Evolutionary conservation across 192 early-diverging fungal species (phyloP), one percentile per base, ranked within the genome.

Genomic region (Coemansia sp.): DNA sequence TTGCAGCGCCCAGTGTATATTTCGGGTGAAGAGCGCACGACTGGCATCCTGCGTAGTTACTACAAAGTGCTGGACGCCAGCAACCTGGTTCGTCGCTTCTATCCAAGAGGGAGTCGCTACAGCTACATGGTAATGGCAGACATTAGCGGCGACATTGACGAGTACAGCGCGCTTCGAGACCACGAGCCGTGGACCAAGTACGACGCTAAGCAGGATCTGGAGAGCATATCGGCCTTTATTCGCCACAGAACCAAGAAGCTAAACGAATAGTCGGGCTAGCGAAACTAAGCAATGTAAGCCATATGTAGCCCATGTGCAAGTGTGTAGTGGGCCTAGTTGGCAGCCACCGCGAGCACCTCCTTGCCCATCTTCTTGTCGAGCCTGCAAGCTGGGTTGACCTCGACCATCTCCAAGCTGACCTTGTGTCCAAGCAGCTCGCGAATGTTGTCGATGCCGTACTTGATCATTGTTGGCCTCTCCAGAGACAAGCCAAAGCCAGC

Each of bases 391-490:
- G 97, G 88, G 72, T 95, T 92, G 52, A 83, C 80, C 71, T 90
- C 83, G 55, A 99, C 87, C 91, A 93, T 92, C 41, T 82, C 85
- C 71, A 98, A 72, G 66, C 96, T 93, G 21, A 95, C 89, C 82
- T 93, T 93, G 73, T 97, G 97, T 15, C 97, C 97, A 38, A 97
- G 76, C 56, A 98, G 75, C 58, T 93, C 88, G 66, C 97, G 90
- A 60, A 99, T 99, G 74, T 99, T 95, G 73, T 87, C 82, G 56
- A 97, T 83, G 26, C 87, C 90, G 56, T 95, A 96, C 74, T 96
- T 98, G 75, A 99, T 93, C 95, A 98, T 99, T 7, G 97, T 98
- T 26, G 95, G 95, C 41, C 97, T 84, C 83, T 99, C 97, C 65
- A 95, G 85, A 57, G 92, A 90, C 56, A 99, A 82, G 70, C 97